phyloP scores from a whole-genome alignment of 108 stramenopile species.

The Mediolabrus comicus region DNA sequence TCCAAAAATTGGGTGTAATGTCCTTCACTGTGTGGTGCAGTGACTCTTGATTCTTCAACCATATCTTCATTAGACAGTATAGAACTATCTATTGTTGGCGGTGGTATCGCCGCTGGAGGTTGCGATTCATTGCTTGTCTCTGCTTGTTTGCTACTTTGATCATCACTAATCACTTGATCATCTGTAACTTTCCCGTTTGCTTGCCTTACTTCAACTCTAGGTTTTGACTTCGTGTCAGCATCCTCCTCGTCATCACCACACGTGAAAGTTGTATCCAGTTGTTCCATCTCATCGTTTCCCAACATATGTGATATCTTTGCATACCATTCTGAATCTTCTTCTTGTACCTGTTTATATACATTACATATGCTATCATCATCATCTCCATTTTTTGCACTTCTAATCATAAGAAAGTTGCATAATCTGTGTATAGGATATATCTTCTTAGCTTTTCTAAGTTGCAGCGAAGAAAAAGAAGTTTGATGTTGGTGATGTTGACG shows the following conservation, averaged over 20 bases:
- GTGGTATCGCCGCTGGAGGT: not conserved
- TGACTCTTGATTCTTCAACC: not conserved
- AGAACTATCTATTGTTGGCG: not conserved
- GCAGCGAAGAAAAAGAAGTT: not conserved
- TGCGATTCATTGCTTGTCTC: not conserved
- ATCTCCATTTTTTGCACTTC: not conserved
- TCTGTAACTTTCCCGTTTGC: not conserved
- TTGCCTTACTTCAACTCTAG: not conserved
- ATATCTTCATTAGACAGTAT: not conserved
- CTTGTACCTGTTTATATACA: conserved; percentile 42
- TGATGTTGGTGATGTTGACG: not conserved
- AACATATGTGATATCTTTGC: conserved; percentile 29
- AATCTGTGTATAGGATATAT: not conserved
- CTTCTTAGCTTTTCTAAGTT: not conserved
- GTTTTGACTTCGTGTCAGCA: not conserved
- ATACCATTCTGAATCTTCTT: conserved; percentile 52
- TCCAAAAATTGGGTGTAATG: not conserved
- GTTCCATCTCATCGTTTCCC: conserved; percentile 14
- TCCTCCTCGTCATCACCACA: not conserved
- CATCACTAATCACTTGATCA: not conserved
- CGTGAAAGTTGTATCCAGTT: not conserved
- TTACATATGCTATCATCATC: conserved; percentile 25
- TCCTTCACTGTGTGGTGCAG: not conserved
- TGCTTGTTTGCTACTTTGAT: not conserved
- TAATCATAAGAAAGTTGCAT: not conserved